Conservation (phyloP, 441 rosid species). For the Biscutella laevigata region DNA sequence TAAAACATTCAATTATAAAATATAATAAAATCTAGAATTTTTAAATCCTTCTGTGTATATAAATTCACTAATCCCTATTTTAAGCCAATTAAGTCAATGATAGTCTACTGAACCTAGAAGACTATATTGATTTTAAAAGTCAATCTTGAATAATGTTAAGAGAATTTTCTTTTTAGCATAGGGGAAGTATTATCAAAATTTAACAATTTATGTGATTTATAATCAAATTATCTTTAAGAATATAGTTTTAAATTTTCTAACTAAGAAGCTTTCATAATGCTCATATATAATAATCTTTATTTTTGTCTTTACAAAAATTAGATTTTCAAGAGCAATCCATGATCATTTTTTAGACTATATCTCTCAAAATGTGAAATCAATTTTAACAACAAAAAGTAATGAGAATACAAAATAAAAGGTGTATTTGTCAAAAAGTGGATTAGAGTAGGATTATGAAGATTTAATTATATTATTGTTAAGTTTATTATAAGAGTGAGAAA, state of each 20-base stretch:
- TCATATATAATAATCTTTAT: no score
- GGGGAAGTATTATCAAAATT: background rate
- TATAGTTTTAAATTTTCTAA: no score
- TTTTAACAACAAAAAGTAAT: constrained; percentile 2
- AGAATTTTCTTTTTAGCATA: background rate
- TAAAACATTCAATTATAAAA: constrained; percentile 7
- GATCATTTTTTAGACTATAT: constrained; percentile 6
- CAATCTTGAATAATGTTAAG: background rate
- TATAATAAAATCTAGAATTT: background rate
- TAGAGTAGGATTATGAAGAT: constrained; percentile 5
- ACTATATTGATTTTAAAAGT: constrained; percentile 12
- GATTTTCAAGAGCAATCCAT: background rate
- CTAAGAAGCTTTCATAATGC: no score
- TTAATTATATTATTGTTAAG: background rate
- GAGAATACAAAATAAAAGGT: background rate
- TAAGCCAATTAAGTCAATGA: constrained; percentile 22
- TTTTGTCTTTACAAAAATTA: no score
- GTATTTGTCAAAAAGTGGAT: background rate
- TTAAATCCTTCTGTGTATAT: background rate
- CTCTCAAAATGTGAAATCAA: constrained; percentile 19
- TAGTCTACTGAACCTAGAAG: constrained; percentile 23
- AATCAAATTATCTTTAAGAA: no score
- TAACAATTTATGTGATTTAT: background rate
- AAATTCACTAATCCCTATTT: background rate
- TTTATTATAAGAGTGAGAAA: constrained; percentile 17